Evolutionary conservation across 441 rosid genomes (phyloP).

Genomic region (Metrosideros polymorpha): DNA sequence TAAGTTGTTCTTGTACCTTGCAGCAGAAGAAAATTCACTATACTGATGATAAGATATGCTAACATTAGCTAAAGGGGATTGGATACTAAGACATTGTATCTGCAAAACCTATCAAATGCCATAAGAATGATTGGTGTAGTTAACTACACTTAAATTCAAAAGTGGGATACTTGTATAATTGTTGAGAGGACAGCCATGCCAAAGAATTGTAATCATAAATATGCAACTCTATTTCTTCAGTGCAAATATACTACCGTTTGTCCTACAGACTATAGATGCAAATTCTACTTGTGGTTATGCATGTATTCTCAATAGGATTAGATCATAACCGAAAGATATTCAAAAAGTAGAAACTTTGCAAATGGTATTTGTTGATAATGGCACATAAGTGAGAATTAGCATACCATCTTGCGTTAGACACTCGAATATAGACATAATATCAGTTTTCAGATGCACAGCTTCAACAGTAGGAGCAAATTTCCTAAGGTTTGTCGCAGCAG

Average conservation of each 20-base stretch:
- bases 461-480: conserved; percentile 95
- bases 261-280: not conserved
- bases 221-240: not conserved
- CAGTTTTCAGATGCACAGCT: conserved; percentile 56
- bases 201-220: not conserved
- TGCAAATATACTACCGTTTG: not conserved
- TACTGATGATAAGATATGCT: not conserved
- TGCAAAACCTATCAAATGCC: not conserved
- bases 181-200: not conserved
- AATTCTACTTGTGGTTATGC: not conserved
- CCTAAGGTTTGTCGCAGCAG: conserved; percentile 88
- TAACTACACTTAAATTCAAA: not conserved
- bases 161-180: not conserved
- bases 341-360: not conserved
- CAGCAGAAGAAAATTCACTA: not conserved
- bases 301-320: not conserved
- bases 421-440: conserved; percentile 83
- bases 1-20: not conserved
- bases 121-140: not conserved
- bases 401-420: conserved; percentile 88
- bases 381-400: not conserved
- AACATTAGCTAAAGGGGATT: not conserved
- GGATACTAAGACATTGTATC: not conserved
- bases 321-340: not conserved
- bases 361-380: not conserved